These are phyloP conservation scores for Amphichorda felina DNA, from an alignment of 2,329 filamentous ascomycete species.

Conservation along the genomic window DNA sequence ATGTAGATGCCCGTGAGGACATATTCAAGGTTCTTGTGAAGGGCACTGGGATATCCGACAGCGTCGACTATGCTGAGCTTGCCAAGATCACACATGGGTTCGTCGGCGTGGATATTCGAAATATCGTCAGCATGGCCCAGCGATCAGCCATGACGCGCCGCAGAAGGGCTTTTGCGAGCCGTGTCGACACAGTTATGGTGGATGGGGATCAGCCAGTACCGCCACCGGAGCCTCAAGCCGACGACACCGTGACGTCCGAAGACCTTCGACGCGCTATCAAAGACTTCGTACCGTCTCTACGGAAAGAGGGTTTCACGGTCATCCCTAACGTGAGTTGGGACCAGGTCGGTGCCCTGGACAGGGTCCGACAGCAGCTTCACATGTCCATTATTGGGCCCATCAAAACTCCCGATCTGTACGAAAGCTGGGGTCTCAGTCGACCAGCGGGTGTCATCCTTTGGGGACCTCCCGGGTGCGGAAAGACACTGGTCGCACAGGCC, in stretches of 20 bases:
- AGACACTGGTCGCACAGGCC: slow-evolving; percentile 90
- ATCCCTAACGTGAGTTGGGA: slow-evolving; percentile 90
- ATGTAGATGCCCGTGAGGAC: slow-evolving; percentile 61
- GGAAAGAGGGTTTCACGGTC: slow-evolving; percentile 83
- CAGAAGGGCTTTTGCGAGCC: no score
- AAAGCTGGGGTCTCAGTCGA: slow-evolving; percentile 63
- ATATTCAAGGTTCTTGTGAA: slow-evolving; percentile 67
- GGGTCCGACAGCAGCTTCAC: slow-evolving; percentile 70
- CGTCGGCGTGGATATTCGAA: slow-evolving; percentile 79
- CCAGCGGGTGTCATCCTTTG: slow-evolving; percentile 86
- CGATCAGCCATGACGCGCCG: not conserved
- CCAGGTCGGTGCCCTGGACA: slow-evolving; percentile 74
- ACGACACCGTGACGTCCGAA: slow-evolving; percentile 12
- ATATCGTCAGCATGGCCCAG: slow-evolving; percentile 25
- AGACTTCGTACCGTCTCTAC: slow-evolving; percentile 51
- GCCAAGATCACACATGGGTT: slow-evolving; percentile 85
- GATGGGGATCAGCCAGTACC: not conserved
- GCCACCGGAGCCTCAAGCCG: no score
- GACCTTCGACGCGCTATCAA: slow-evolving; percentile 68
- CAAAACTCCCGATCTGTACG: slow-evolving; percentile 66
- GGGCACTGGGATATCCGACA: slow-evolving; percentile 48
- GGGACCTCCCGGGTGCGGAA: slow-evolving; percentile 94
- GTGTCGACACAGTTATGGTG: not conserved
- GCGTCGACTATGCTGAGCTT: slow-evolving; percentile 62
- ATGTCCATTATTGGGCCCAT: slow-evolving; percentile 87